Conservation (phyloP, 2,329 filamentous ascomycete genomes). For the Ciborinia camelliae region DNA sequence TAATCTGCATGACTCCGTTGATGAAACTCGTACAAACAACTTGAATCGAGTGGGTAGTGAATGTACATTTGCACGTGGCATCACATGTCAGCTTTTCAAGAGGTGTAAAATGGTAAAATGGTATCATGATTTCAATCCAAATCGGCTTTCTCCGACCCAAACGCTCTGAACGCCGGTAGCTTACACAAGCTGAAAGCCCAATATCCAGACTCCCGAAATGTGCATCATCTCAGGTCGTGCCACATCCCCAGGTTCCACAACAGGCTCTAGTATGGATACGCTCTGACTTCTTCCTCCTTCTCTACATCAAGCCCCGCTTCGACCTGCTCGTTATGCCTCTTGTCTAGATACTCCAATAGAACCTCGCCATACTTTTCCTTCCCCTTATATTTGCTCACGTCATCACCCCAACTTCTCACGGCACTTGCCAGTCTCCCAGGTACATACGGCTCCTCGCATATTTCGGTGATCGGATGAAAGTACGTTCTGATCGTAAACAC, state of each 20-base stretch:
- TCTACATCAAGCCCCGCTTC: slow-evolving; percentile 60
- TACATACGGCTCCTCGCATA: slow-evolving; percentile 66
- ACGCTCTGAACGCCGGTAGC: background rate
- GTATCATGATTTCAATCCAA: background rate
- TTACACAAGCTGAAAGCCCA: background rate
- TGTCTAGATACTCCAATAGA: slow-evolving; percentile 72
- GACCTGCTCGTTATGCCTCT: slow-evolving; percentile 70
- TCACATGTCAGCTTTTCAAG: too few relatives aligned
- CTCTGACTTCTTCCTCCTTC: slow-evolving; percentile 56
- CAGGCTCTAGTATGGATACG: slow-evolving; percentile 54
- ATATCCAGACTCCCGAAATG: background rate
- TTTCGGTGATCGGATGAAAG: slow-evolving; percentile 52
- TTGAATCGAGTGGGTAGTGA: too few relatives aligned
- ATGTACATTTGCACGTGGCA: background rate
- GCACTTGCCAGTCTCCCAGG: slow-evolving; percentile 75
- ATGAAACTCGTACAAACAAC: background rate
- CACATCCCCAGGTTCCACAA: background rate
- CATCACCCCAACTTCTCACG: slow-evolving; percentile 75
- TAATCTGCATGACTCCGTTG: background rate
- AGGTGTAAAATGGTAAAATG: background rate
- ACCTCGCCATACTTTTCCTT: slow-evolving; percentile 70
- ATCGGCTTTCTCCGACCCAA: background rate
- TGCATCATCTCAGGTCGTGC: background rate
- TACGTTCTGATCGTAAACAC: slow-evolving; percentile 65
- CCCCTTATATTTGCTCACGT: slow-evolving; percentile 76